These are phyloP conservation scores for Sarcodon sp. DNA, from an alignment of 768 basidiomycete species.

Conservation along the genomic window DNA sequence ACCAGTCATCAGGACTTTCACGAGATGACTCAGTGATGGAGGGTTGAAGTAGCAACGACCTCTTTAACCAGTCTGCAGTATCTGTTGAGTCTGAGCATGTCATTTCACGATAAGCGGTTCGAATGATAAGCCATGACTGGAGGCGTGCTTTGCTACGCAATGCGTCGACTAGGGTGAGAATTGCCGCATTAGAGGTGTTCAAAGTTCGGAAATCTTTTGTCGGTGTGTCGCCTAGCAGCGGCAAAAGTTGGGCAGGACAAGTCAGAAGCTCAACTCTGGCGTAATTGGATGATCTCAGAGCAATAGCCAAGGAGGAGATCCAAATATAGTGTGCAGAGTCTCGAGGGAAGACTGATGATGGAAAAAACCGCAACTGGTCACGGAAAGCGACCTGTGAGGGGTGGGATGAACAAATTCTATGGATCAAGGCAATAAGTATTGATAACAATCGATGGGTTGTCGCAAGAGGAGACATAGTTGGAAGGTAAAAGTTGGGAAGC, in stretches of 20 bases:
- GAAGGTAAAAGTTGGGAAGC: conserved; percentile 33
- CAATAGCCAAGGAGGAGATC: conserved; percentile 37
- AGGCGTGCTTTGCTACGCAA: conserved; percentile 38
- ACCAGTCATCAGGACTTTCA: conserved; percentile 34
- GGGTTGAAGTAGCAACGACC: conserved; percentile 30
- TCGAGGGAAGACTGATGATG: conserved; percentile 24
- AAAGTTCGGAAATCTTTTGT: neutral
- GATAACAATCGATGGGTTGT: conserved; percentile 20
- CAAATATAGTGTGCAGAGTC: conserved; percentile 28
- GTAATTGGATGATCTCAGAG: conserved; percentile 44
- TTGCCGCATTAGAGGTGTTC: conserved; percentile 25
- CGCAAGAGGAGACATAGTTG: conserved; percentile 11
- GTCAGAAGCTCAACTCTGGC: conserved; percentile 36
- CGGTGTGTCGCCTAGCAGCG: neutral
- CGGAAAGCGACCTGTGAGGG: conserved; percentile 53
- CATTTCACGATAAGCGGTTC: conserved; percentile 53
- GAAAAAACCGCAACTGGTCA: conserved; percentile 29
- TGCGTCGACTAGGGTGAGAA: conserved; percentile 29
- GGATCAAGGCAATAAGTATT: conserved; percentile 31
- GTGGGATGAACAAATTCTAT: conserved; percentile 42
- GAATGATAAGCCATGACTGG: conserved; percentile 46
- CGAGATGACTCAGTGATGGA: conserved; percentile 12
- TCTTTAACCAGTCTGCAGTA: conserved; percentile 7
- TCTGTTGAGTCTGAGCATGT: conserved; percentile 23
- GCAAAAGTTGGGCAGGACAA: conserved; percentile 1